Conservation (phyloP, 1,139 yeast species). For the Candida dubliniensis region DNA sequence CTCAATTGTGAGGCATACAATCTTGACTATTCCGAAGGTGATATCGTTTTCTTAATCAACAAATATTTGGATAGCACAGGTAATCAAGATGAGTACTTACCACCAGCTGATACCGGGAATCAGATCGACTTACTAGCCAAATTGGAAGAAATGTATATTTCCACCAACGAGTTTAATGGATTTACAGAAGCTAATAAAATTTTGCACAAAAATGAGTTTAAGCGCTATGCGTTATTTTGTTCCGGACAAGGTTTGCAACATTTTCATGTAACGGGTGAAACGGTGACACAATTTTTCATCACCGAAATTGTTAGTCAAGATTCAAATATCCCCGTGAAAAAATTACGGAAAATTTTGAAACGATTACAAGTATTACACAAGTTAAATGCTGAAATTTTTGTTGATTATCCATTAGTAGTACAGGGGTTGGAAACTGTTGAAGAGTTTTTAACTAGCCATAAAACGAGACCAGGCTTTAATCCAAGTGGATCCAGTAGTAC, state of each 20-base stretch:
- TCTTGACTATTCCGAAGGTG: conserved; percentile 38
- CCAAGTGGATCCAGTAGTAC: background rate
- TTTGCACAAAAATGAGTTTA: conserved; percentile 14
- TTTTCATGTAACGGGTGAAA: conserved; percentile 14
- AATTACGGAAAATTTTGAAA: conserved; percentile 27
- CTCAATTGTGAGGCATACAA: conserved; percentile 15
- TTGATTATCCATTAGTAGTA: conserved; percentile 6
- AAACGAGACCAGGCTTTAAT: background rate
- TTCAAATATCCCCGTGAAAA: conserved; percentile 13
- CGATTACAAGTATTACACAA: conserved; percentile 32
- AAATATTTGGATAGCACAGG: conserved; percentile 9
- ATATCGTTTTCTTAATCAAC: conserved; percentile 54
- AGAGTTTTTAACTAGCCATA: conserved; percentile 8
- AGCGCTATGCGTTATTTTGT: conserved; percentile 16
- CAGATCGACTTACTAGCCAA: conserved; percentile 9
- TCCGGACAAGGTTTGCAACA: conserved; percentile 11
- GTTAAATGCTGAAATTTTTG: conserved; percentile 11
- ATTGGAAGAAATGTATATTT: conserved; percentile 11
- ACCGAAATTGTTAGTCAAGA: conserved; percentile 10
- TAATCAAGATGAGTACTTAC: background rate
- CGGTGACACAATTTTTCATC: conserved; percentile 11
- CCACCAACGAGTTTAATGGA: conserved; percentile 11
- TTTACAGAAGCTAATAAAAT: conserved; percentile 14
- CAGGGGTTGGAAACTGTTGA: conserved; percentile 12
- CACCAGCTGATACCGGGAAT: background rate